phyloP scores from a whole-genome alignment of 2,329 filamentous ascomycete genomes.

The Zasmidium angulare region DNA sequence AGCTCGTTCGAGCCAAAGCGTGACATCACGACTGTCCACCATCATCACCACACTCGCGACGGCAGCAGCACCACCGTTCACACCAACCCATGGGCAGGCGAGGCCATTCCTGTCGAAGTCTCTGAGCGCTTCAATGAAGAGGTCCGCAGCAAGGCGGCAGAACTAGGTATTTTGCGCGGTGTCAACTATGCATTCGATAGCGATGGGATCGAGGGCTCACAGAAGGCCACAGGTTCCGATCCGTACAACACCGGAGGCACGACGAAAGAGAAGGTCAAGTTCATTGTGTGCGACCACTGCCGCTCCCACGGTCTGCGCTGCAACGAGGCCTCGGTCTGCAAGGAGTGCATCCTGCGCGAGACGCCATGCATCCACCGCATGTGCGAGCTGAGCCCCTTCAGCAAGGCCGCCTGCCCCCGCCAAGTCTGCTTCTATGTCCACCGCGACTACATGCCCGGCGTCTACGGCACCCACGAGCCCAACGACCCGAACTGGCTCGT shows the following conservation, averaged over 20 bases:
- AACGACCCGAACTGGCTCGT: constrained; percentile 17
- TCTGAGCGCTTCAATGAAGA: constrained; percentile 5
- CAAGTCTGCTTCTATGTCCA: constrained; percentile 23
- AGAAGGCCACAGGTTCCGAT: neutral
- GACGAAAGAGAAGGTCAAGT: constrained; percentile 8
- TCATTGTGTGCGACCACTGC: constrained; percentile 23
- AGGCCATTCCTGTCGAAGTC: neutral
- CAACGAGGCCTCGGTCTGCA: constrained; percentile 24
- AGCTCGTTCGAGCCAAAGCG: too few species aligned
- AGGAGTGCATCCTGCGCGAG: constrained; percentile 19
- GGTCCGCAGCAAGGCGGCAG: constrained; percentile 8
- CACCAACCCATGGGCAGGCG: neutral
- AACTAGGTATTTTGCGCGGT: constrained; percentile 17
- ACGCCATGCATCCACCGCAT: constrained; percentile 19
- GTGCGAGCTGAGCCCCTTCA: constrained; percentile 16
- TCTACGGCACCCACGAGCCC: constrained; percentile 17
- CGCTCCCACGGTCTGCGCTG: constrained; percentile 21
- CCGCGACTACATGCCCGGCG: constrained; percentile 21
- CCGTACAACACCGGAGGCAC: constrained; percentile 3
- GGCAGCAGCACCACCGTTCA: neutral
- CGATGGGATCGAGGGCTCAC: neutral
- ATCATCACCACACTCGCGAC: too few species aligned
- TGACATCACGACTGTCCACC: too few species aligned
- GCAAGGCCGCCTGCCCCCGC: constrained; percentile 16
- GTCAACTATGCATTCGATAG: neutral